phyloP scores from a whole-genome alignment of 2,329 filamentous ascomycete species.

The Pseudocercospora fuligena region DNA sequence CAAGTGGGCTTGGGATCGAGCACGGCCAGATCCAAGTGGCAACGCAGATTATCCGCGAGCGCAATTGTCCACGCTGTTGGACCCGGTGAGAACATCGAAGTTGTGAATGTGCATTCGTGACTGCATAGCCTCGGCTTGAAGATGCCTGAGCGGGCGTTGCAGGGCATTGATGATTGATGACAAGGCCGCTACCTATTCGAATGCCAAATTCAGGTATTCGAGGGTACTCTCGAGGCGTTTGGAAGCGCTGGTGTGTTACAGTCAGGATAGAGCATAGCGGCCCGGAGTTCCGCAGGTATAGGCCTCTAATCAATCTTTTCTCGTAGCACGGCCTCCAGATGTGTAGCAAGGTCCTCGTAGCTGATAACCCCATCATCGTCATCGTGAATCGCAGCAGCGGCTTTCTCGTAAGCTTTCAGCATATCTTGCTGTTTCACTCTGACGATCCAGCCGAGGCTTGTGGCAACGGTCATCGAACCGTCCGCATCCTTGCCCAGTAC shows the following conservation, averaged over 20 bases:
- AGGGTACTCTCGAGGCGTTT: neutral
- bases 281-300: conserved; percentile 1
- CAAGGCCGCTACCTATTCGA: neutral
- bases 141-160: neutral
- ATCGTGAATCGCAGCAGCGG: conserved; percentile 25
- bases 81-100: conserved; percentile 34
- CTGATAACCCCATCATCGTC: conserved; percentile 43
- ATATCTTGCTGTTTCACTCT: conserved; percentile 47
- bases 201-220: neutral
- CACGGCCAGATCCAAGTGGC: conserved; percentile 57
- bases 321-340: neutral
- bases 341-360: conserved; percentile 40
- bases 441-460: conserved; percentile 50
- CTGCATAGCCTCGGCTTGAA: neutral
- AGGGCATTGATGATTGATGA: neutral
- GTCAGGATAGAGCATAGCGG: conserved; percentile 3
- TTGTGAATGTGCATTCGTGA: neutral
- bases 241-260: neutral
- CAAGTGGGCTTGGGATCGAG: conserved; percentile 65
- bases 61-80: conserved; percentile 61
- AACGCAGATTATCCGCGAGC: conserved; percentile 63
- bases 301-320: neutral
- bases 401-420: conserved; percentile 46
- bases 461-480: conserved; percentile 45
- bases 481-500: conserved; percentile 38